Base-by-base conservation (phyloP, 2,329 filamentous ascomycete genomes). In the Myriosclerotinia scirpicola region DNA sequence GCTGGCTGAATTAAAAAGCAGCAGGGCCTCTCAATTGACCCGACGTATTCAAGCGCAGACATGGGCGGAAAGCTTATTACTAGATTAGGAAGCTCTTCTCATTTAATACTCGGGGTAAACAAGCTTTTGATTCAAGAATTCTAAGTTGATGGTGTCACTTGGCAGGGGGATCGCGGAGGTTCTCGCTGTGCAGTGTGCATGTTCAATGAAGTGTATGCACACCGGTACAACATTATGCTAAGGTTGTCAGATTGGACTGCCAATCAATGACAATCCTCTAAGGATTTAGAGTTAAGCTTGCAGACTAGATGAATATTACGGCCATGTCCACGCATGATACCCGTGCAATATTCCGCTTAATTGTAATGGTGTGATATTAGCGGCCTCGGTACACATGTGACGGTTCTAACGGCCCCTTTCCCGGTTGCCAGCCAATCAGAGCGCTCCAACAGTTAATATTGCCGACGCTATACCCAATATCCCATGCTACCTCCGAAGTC, bases 281-380 rank as follows among this genome's bases (percentile, higher is more conserved):
- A 26, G 26, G 26, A 59, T n/a, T 34, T 4, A 26, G 55, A 59
- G 55, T 30, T 46, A 17, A 40, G 17, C 42, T 36, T 36, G 42
- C 17, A 46, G 40, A 46, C 20, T 15, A 59, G 34, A 17, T 46
- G 44, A 17, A 46, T 20, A 46, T 20, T 20, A 20, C 55, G 26
- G 26, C 26, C 26, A 46, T 46, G 40, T n/a, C 22, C 55, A 59
- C 34, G 55, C 55, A 46, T 17, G 54, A 52, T 52, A 42, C n/a
- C 58, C 42, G 52, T 12, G 50, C 26, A 44, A 30, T 30, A 58
- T 30, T 17, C 40, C 40, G 55, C 26, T 26, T 26, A 50, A 17
- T 65, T 65, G 53, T 58, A 65, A 65, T 34, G 34, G 34, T 38
- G 15, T 38, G 52, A 65, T 59, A 17, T 17, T 22, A 59, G 52